These are phyloP conservation scores for Lenwebbia sp. DNA, from an alignment of 345 rosid species.

Conservation along the genomic window DNA sequence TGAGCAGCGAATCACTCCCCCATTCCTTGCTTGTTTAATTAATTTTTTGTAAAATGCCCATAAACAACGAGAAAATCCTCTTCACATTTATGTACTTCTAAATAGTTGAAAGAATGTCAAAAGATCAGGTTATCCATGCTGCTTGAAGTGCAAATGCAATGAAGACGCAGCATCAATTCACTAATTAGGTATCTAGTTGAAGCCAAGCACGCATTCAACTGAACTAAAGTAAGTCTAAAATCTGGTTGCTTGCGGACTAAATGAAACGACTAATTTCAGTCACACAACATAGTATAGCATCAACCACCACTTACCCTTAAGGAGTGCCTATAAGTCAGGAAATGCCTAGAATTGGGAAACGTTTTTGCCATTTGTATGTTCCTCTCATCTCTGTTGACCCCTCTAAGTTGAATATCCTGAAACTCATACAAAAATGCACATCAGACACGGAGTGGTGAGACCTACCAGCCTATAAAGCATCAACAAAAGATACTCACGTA, in stretches of 20 bases:
- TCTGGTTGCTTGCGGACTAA: neutral
- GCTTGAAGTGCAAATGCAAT: neutral
- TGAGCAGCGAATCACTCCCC: neutral
- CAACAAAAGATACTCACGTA: slow-evolving; percentile 32
- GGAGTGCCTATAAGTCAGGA: slow-evolving; percentile 77
- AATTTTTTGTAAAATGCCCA: neutral
- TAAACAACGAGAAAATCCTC: neutral
- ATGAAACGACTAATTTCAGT: neutral
- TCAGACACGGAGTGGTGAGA: neutral
- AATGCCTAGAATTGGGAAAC: slow-evolving; percentile 80
- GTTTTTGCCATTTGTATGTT: slow-evolving; percentile 73
- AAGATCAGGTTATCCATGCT: neutral
- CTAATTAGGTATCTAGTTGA: neutral
- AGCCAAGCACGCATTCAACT: neutral
- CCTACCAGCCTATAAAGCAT: neutral
- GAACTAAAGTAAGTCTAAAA: neutral
- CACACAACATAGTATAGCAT: neutral
- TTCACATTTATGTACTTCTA: neutral
- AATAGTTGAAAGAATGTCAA: neutral
- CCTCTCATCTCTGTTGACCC: slow-evolving; percentile 92
- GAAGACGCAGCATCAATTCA: neutral
- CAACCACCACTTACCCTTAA: slow-evolving; percentile 49
- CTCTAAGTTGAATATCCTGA: slow-evolving; percentile 98
- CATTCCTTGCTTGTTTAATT: neutral
- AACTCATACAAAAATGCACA: neutral